Base-by-base conservation (phyloP, 2,329 filamentous ascomycete genomes). In the Geosmithia putterillii region DNA sequence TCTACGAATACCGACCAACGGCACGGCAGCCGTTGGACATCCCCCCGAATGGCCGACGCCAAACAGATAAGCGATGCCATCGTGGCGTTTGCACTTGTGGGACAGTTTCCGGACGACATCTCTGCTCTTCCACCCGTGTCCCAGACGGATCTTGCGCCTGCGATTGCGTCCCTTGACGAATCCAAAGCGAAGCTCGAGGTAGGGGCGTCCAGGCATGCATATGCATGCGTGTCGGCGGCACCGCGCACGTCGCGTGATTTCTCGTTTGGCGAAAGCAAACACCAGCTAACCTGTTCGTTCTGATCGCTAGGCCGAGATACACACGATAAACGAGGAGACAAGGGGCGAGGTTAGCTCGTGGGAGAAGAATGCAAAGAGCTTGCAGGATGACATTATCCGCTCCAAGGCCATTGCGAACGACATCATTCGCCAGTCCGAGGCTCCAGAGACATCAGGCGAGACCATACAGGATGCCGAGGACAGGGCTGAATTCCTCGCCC, bases 361-460 rank as follows among this genome's bases (percentile, higher is more conserved):
- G 90, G 85, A 94, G 45, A 66, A 72, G 42, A 86, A 92, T 59
- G 87, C 89, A 40, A 86, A 86, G 61, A 78, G 81, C 42, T 74
- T 95, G 7, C 86, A 94, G 59, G 76, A 81, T 48, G 90, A 95
- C 56, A 90, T 95, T 50, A 78, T 86, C 53, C 76, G 78, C 40
- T 90, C 87, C 20, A 82, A 86, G 54, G 73, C 76, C 15, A 80
- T 88, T 32, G 88, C 90, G 19, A 81, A 81, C 54, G 80, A 88
- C 45, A 94, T 96, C 46, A 75, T 90, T 5, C 74, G 80, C 38
- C 77, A 87, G 53, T 81, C 88, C 42, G 83, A 90, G 54, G 76
- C 70, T 2, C 73, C 73, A 1, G 68, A 67, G 41, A 61, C 70
- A 2, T 73, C 71, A 0, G 76, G 75, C 3, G 66, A 73, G 49